These are phyloP conservation scores for Nannochloropsis gaditana DNA, from an alignment of 108 stramenopile genomes.

Conservation along the genomic window DNA sequence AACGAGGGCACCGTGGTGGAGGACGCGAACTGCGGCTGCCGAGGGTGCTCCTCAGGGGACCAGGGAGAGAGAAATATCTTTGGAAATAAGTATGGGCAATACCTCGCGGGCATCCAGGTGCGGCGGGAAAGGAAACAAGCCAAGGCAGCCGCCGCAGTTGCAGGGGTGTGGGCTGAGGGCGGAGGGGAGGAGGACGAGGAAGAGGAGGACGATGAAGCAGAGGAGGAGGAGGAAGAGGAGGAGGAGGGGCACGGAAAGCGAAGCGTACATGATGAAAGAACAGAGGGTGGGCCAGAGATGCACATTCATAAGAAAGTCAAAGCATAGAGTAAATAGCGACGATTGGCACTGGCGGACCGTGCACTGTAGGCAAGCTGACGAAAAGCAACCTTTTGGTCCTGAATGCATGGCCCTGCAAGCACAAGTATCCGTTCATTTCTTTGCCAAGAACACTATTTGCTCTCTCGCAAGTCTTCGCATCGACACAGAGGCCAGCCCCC, in stretches of 20 bases:
- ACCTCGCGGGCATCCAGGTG: conserved; percentile 93
- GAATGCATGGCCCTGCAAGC: too few species aligned
- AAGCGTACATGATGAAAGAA: not conserved
- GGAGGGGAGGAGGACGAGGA: conserved; percentile 42
- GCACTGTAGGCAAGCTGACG: too few species aligned
- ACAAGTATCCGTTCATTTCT: too few species aligned
- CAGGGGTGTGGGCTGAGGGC: conserved; percentile 27
- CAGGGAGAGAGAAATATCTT: conserved; percentile 92
- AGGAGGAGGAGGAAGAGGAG: not conserved
- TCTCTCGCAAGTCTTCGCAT: too few species aligned
- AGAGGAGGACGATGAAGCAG: conserved; percentile 45
- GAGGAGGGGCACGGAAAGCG: not conserved
- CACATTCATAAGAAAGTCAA: too few species aligned
- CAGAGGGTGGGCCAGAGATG: not conserved
- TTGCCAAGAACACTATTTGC: too few species aligned
- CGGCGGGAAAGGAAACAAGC: conserved; percentile 69
- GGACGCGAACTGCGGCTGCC: conserved; percentile 66
- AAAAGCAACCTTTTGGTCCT: too few species aligned
- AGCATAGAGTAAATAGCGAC: too few species aligned
- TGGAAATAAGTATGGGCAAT: conserved; percentile 99
- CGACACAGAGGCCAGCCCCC: too few species aligned
- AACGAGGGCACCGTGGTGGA: conserved; percentile 50
- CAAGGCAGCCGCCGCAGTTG: conserved; percentile 19
- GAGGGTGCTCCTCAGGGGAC: conserved; percentile 90
- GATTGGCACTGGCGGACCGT: too few species aligned